A percentile compares a stretch with the other conserved stretches of the same genome.
Conservation (phyloP, 306 rosid species). For the Pueraria montana region DNA sequence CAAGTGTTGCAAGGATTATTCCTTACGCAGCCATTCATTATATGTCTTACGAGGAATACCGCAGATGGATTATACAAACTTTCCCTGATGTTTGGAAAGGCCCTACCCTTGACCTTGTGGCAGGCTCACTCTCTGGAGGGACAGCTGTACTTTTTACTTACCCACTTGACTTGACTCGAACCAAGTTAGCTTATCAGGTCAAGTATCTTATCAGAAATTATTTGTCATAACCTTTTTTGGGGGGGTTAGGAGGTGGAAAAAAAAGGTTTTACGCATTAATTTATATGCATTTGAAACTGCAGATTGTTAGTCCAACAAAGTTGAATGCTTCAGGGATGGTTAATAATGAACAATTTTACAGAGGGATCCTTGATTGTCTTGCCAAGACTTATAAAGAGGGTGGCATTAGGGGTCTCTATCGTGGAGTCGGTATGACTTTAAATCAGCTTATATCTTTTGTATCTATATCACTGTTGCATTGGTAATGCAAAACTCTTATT, state of each 20-base stretch:
- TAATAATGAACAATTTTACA: constrained; percentile 64
- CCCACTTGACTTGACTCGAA: constrained; percentile 92
- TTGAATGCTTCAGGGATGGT: constrained; percentile 56
- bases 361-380: constrained; percentile 90
- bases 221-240: neutral
- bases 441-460: constrained; percentile 45
- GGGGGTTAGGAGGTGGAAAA: neutral
- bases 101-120: constrained; percentile 92
- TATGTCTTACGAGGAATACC: constrained; percentile 92
- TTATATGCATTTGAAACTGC: constrained; percentile 46
- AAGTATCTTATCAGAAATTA: constrained; percentile 4
- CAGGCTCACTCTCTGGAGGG: constrained; percentile 96
- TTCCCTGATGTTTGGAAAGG: constrained; percentile 81
- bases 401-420: constrained; percentile 88
- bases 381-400: constrained; percentile 77
- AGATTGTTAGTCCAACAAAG: constrained; percentile 79
- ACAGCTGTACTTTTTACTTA: constrained; percentile 92
- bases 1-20: constrained; percentile 96
- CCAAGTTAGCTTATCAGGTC: constrained; percentile 97
- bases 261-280: neutral
- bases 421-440: constrained; percentile 84
- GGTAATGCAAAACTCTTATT: constrained; percentile 36
- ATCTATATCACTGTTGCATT: constrained; percentile 49
- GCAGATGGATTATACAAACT: constrained; percentile 81
- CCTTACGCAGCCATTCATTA: constrained; percentile 96